Base-by-base conservation (phyloP, 2,329 filamentous ascomycete species). In the Pseudocercospora macadamiae region DNA sequence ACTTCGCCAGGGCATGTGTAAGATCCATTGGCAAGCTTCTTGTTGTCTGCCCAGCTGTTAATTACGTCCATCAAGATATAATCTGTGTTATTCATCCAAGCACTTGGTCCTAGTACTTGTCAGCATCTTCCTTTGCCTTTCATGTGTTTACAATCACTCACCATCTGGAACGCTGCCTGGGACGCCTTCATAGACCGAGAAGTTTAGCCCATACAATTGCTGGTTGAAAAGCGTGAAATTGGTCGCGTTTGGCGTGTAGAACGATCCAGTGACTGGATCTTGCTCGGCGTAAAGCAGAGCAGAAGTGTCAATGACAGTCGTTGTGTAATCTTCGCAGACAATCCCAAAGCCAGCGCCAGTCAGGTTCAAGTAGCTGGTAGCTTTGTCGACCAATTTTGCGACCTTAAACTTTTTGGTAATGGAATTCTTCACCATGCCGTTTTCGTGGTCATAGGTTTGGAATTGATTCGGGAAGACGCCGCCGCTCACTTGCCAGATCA, bases 261-360 rank as follows among this genome's bases (percentile, higher is more conserved):
- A 21, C 6, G 12, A 4, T 39, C 34, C 51, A 21, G 51, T 53
- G 9, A 19, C 28, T 3, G 28, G 26, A 36, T 21, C 3, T 44
- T 25, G 21, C 7, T 19, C 16, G 14, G 39, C 16, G 18, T 10
- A 44, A 16, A 44, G 39, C 6, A 44, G 19, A 18, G 16, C 12
- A 10, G 39, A 44, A 16, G 21, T 19, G 12, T 44, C 39, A 23
- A 44, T 44, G 12, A 19, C 16, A 19, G 19, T 44, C 39, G 10
- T 23, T 10, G 14, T 3, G 60, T 42, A 10, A 7, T 51, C 8
- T 21, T 44, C 39, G 49, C 64, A 66, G 26, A 63, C 55, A 12
- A 64, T 36, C 16, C 49, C 62, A 34, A 66, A 66, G 1, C 64
- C 64, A 18, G 58, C 52, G 6, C 54, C 64, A 2, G 28, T 23